Base-by-base conservation (phyloP, 345 rosid species). In the Sisymbrium altissimum region DNA sequence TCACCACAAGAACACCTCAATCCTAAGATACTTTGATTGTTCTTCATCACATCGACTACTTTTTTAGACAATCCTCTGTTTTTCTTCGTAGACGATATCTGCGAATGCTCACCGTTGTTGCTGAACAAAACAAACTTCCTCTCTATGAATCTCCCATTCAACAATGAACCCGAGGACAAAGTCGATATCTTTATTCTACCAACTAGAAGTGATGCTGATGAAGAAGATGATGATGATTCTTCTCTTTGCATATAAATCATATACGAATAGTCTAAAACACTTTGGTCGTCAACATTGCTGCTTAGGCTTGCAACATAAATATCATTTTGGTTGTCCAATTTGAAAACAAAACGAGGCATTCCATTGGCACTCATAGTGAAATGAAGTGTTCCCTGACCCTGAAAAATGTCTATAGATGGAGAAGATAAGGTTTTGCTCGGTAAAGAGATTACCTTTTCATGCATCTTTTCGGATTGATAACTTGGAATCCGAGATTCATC, bases 111-210 rank as follows among this genome's bases (percentile, higher is more conserved):
- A 74, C 43, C 75, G 53, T 70, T 78, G 62, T 65, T 61, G 40
- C 82, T 81, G 66, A 80, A 87, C 65, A 94, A 74, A 78, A 88
- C 84, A 71, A 89, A 91, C 79, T 86, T 75, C 13, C 82, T 91
- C 79, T 85, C 85, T 85, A 81, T 64, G 56, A 63, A 75, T 82
- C 71, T 86, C 35, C 79, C 82, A 67, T 79, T 82, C 81, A 41
- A 62, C 38, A 5, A 23, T 61, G 57, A 33, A 66, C 41, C 81
- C 61, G 64, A 83, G 56, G 81, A 80, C 46, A 86, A 82, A 27
- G 86, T 85, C 1, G 88, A 83, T 19, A 89, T 88, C 61, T 83
- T 82, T 79, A 93, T 81, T 75, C 76, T 84, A 64, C 96, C 98
- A 30, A 91, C 84, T 46, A 87, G 87, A 46, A 9, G 14, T 72